Conservation (phyloP, 1,139 yeast species). For the Lodderomyces oxycetoniae region DNA sequence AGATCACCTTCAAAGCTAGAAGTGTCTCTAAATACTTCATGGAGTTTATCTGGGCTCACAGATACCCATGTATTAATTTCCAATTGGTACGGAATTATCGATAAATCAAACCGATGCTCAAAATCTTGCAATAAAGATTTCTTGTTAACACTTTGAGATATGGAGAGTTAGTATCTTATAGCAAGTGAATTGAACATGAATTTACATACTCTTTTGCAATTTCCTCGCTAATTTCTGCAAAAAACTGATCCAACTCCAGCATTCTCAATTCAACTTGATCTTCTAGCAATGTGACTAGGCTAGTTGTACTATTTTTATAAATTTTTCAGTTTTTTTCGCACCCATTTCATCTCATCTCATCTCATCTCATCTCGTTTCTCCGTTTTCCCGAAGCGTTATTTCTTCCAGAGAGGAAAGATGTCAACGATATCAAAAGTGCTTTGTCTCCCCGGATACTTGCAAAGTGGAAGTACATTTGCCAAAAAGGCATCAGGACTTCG, state of each 20-base stretch:
- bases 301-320: too few relatives aligned
- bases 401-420: not conserved
- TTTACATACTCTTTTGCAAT: constrained; percentile 15
- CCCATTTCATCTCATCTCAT: not conserved
- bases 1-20: constrained; percentile 5
- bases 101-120: constrained; percentile 13
- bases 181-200: too few relatives aligned
- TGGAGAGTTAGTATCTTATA: not conserved
- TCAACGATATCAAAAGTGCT: constrained; percentile 17
- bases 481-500: constrained; percentile 77
- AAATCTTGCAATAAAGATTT: constrained; percentile 14
- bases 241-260: constrained; percentile 11
- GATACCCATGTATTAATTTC: constrained; percentile 10
- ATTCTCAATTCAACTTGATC: constrained; percentile 6
- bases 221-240: constrained; percentile 11
- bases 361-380: not conserved
- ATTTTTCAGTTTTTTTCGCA: not conserved
- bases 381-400: not conserved
- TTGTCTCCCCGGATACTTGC: constrained; percentile 46
- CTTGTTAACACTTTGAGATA: constrained; percentile 7
- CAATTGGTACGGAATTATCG: constrained; percentile 12
- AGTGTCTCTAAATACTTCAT: constrained; percentile 4
- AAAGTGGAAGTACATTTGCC: constrained; percentile 70
- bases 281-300: too few relatives aligned
- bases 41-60: constrained; percentile 8